phyloP scores from a whole-genome alignment of 345 rosid species.

The Streptanthus diversifolius region DNA sequence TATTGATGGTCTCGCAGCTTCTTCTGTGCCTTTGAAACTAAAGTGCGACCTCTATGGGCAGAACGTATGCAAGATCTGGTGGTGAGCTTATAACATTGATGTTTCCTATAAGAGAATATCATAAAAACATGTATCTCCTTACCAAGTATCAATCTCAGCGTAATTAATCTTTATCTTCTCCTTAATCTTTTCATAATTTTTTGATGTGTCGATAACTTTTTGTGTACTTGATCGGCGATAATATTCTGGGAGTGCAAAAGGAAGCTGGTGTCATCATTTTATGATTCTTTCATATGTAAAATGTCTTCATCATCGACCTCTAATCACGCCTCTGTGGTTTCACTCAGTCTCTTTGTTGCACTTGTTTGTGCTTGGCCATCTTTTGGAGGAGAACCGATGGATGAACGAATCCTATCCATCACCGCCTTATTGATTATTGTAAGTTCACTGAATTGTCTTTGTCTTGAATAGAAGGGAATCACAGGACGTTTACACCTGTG shows the following conservation, averaged over 20 bases:
- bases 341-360: slow-evolving; percentile 85
- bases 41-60: slow-evolving; percentile 62
- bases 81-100: slow-evolving; percentile 81
- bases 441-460: slow-evolving; percentile 30
- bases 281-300: slow-evolving; percentile 33
- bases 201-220: neutral
- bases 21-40: slow-evolving; percentile 60
- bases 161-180: slow-evolving; percentile 23
- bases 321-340: slow-evolving; percentile 84
- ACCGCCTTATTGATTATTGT: slow-evolving; percentile 87
- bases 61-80: slow-evolving; percentile 43
- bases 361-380: slow-evolving; percentile 92
- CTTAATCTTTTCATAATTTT: no score
- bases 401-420: slow-evolving; percentile 98
- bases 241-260: neutral
- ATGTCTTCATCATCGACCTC: slow-evolving; percentile 51
- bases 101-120: slow-evolving; percentile 48
- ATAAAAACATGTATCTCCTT: neutral
- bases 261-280: slow-evolving; percentile 6
- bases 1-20: slow-evolving; percentile 19
- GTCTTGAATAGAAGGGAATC: neutral
- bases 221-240: slow-evolving; percentile 4
- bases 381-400: slow-evolving; percentile 93
- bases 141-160: slow-evolving; percentile 39
- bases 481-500: neutral